Conservation (phyloP, 2,329 filamentous ascomycete genomes). For the Trichophyton rubrum region DNA sequence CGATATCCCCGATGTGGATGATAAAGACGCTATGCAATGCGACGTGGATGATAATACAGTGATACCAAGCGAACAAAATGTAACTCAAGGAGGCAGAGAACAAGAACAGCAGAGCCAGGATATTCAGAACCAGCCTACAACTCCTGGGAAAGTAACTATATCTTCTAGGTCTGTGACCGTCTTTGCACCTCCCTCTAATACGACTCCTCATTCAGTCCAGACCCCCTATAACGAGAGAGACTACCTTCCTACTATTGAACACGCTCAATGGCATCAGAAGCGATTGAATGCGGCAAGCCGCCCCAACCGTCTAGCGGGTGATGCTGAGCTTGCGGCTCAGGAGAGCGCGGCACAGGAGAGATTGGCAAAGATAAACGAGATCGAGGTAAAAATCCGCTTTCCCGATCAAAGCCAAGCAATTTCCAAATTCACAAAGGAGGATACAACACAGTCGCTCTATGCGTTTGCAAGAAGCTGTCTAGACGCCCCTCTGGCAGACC, state of each 20-base stretch:
- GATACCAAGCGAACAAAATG: not conserved
- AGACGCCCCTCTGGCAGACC: conserved; percentile 39
- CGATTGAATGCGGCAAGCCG: conserved; percentile 62
- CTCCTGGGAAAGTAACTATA: conserved; percentile 23
- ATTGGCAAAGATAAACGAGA: conserved; percentile 52
- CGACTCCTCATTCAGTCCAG: conserved; percentile 62
- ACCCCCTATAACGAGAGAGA: conserved; percentile 57
- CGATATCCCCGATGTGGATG: conserved; percentile 8
- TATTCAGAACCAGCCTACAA: conserved; percentile 1
- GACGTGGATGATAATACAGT: conserved; percentile 8
- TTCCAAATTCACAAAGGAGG: conserved; percentile 53
- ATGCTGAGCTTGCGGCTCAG: conserved; percentile 64
- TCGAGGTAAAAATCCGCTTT: conserved; percentile 71
- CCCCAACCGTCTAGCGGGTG: conserved; percentile 68
- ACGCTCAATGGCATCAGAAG: conserved; percentile 69
- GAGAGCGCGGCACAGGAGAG: conserved; percentile 53
- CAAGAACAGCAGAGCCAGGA: conserved; percentile 4
- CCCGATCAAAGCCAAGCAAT: conserved; percentile 73
- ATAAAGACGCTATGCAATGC: conserved; percentile 10
- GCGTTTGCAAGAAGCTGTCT: conserved; percentile 61
- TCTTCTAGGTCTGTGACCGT: conserved; percentile 47
- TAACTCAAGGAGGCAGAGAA: conserved; percentile 1
- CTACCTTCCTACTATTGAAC: conserved; percentile 69
- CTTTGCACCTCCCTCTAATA: conserved; percentile 63
- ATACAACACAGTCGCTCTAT: conserved; percentile 63